phyloP scores from a whole-genome alignment of 2,329 filamentous ascomycete species.

The Pestalotiopsis sp. region DNA sequence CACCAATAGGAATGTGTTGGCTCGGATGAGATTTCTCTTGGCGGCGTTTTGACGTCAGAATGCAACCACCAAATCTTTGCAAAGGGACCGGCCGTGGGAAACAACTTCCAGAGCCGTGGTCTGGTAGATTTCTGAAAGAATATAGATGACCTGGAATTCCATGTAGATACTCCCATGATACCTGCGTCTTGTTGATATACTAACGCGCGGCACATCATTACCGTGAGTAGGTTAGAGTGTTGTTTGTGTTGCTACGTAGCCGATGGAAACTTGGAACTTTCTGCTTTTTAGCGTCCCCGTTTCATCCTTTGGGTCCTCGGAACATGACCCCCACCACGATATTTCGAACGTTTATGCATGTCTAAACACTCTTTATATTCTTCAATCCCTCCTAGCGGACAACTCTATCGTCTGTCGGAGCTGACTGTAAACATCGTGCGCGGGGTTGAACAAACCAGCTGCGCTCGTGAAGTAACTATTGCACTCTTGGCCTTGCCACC shows the following conservation, averaged over 20 bases:
- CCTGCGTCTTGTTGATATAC: neutral
- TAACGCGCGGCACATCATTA: neutral
- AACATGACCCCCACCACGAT: conserved; percentile 1
- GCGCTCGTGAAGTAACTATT: neutral
- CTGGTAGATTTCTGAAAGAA: too few species aligned
- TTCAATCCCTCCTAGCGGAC: neutral
- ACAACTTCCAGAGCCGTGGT: too few species aligned
- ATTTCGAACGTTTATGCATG: neutral
- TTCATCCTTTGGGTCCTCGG: neutral
- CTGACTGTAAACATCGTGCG: neutral
- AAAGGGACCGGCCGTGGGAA: neutral
- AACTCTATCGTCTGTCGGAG: neutral
- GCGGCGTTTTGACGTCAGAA: neutral
- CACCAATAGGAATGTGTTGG: neutral
- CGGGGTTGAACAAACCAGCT: neutral
- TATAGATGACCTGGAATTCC: too few species aligned
- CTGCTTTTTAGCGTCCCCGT: neutral
- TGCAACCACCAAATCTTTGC: neutral
- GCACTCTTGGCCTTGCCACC: neutral
- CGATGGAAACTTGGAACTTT: neutral
- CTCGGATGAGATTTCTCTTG: neutral
- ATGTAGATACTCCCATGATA: too few species aligned
- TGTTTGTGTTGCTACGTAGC: neutral
- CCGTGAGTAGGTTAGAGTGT: neutral
- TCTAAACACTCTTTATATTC: neutral